These are phyloP conservation scores for Rutstroemia sp. DNA, from an alignment of 2,329 filamentous ascomycete genomes.

Conservation along the genomic window DNA sequence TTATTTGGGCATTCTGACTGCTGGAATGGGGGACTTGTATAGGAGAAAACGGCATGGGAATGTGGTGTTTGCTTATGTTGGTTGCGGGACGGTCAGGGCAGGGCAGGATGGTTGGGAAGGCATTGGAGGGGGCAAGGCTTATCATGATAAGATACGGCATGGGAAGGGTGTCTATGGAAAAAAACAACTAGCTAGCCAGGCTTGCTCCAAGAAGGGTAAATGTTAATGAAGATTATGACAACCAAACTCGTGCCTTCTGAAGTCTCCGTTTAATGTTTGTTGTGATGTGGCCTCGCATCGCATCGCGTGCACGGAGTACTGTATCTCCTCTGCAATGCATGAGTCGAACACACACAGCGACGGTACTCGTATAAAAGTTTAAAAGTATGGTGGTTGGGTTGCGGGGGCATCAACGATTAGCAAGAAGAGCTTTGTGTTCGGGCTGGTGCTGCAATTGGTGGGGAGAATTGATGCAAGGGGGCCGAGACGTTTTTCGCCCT, in stretches of 20 bases:
- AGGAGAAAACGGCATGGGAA: neutral
- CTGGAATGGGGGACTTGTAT: neutral
- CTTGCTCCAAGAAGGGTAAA: neutral
- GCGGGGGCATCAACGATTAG: neutral
- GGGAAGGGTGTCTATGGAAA: neutral
- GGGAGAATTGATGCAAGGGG: no score
- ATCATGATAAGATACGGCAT: neutral
- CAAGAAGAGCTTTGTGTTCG: neutral
- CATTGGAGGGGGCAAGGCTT: no score
- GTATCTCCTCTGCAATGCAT: neutral
- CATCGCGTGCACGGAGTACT: neutral
- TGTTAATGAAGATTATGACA: constrained; percentile 8
- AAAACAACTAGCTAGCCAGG: no score
- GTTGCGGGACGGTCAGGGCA: no score
- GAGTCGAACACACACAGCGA: neutral
- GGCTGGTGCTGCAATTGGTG: no score
- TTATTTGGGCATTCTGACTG: neutral
- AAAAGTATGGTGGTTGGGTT: neutral
- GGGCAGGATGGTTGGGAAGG: no score
- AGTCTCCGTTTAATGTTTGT: neutral
- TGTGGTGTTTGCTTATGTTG: no score
- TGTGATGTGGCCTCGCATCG: neutral
- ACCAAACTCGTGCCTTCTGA: neutral
- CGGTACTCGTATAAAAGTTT: neutral
- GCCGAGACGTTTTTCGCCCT: no score